Conservation (phyloP, 805 yeast genomes). For the Candida coleopterorum region DNA sequence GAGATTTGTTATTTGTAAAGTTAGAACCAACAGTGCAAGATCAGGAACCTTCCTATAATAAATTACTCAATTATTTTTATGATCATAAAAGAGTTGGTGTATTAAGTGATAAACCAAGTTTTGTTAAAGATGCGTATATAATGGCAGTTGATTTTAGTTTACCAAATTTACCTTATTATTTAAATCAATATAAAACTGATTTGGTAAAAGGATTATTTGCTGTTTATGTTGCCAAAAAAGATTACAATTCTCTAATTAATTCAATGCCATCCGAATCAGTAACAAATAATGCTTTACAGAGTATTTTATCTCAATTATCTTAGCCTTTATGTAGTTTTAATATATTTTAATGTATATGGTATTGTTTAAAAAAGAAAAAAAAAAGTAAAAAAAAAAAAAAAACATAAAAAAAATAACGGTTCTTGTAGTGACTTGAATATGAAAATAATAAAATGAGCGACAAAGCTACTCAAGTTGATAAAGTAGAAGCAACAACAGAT, state of each 20-base stretch:
- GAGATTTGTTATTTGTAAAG: conserved; percentile 52
- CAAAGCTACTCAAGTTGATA: conserved; percentile 2
- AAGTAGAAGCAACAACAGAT: background rate
- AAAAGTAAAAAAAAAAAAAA: too few species aligned
- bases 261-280: background rate
- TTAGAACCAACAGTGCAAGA: conserved; percentile 22
- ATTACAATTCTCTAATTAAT: conserved; percentile 14
- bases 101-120: conserved; percentile 42
- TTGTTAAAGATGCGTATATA: conserved; percentile 62
- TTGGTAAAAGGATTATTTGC: conserved; percentile 26
- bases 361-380: too few species aligned
- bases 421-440: background rate
- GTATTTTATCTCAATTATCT: conserved; percentile 1
- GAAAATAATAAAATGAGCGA: background rate
- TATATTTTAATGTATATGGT: background rate
- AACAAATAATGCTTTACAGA: background rate
- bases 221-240: conserved; percentile 34
- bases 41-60: conserved; percentile 20
- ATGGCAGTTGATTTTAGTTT: conserved; percentile 35
- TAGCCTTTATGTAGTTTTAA: too few species aligned
- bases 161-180: conserved; percentile 18
- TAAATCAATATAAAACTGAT: conserved; percentile 12
- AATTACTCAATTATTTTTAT: conserved; percentile 41
- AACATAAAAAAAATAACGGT: too few species aligned
- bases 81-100: conserved; percentile 54